phyloP scores from a whole-genome alignment of 1,139 yeast genomes.

The Saccharomyces hybrid region DNA sequence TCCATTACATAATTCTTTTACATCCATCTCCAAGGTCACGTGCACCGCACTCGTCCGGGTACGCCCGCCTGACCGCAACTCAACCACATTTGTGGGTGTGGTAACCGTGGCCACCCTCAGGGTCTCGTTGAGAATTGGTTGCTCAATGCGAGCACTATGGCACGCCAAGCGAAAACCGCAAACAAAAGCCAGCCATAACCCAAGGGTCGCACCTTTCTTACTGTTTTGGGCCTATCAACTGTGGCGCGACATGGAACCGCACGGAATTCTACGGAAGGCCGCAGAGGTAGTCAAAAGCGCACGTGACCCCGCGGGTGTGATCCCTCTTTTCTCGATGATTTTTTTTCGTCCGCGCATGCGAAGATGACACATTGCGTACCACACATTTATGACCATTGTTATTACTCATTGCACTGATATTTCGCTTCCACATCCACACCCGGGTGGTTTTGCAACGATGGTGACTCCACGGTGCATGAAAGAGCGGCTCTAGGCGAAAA shows the following conservation, averaged over 20 bases:
- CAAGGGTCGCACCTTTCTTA: not conserved
- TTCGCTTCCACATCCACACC: not conserved
- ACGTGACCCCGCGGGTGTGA: not conserved
- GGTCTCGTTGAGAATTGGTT: not conserved
- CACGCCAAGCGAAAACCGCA: not conserved
- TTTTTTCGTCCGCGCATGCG: too few relatives aligned
- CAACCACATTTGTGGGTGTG: slow-evolving; percentile 1
- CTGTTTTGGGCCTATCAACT: not conserved
- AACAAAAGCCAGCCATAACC: not conserved
- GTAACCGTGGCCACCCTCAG: not conserved
- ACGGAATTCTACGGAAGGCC: not conserved
- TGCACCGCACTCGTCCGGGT: not conserved
- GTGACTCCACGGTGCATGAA: not conserved
- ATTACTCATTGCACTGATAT: not conserved
- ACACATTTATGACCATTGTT: not conserved
- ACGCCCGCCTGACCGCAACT: not conserved
- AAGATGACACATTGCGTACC: not conserved
- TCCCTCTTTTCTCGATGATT: too few relatives aligned
- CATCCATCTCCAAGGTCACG: too few relatives aligned
- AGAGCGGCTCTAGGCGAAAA: not conserved
- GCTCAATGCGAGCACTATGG: not conserved
- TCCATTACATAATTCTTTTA: too few relatives aligned
- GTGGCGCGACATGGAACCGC: not conserved
- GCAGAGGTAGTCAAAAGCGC: not conserved
- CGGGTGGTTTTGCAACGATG: not conserved